Evolutionary conservation across 1,284 basidiomycete genomes (phyloP).

Genomic region (Earliella scabrosa): DNA sequence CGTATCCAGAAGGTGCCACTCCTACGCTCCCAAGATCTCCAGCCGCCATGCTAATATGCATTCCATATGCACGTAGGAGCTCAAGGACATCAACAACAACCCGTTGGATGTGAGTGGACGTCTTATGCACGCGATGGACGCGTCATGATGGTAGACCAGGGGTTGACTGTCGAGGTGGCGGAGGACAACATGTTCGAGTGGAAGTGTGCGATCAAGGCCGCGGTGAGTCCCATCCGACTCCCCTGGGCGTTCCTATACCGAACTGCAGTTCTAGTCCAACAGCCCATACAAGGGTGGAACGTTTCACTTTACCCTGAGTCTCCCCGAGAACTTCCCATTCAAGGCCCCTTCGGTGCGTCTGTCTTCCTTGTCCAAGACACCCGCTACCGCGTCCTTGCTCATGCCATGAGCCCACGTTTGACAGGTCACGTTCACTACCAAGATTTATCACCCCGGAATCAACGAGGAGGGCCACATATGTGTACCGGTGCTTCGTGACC

Average conservation of each 20-base stretch:
- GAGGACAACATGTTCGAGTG: conserved; percentile 81
- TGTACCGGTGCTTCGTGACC: conserved; percentile 79
- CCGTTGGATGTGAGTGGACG: conserved; percentile 58
- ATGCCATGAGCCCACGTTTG: not conserved
- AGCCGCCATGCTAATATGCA: conserved; percentile 19
- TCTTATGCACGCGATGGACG: not conserved
- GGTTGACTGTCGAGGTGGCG: conserved; percentile 62
- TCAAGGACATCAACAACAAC: conserved; percentile 58
- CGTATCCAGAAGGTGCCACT: conserved; percentile 68
- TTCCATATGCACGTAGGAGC: conserved; percentile 50
- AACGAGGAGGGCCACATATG: conserved; percentile 90
- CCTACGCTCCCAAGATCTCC: conserved; percentile 11
- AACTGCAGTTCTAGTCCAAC: conserved; percentile 66
- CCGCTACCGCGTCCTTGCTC: not conserved
- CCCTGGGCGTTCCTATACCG: no score
- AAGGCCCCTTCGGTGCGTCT: conserved; percentile 78
- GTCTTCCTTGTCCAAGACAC: not conserved
- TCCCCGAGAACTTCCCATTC: conserved; percentile 87
- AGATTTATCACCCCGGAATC: conserved; percentile 92
- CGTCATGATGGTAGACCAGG: conserved; percentile 40
- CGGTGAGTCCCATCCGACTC: conserved; percentile 53
- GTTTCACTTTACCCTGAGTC: conserved; percentile 74
- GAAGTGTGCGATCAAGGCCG: conserved; percentile 79
- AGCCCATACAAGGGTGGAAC: conserved; percentile 88
- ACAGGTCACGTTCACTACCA: conserved; percentile 85